These are phyloP conservation scores for Wickerhamiella parazyma DNA, from an alignment of 805 yeast species.

Conservation along the genomic window DNA sequence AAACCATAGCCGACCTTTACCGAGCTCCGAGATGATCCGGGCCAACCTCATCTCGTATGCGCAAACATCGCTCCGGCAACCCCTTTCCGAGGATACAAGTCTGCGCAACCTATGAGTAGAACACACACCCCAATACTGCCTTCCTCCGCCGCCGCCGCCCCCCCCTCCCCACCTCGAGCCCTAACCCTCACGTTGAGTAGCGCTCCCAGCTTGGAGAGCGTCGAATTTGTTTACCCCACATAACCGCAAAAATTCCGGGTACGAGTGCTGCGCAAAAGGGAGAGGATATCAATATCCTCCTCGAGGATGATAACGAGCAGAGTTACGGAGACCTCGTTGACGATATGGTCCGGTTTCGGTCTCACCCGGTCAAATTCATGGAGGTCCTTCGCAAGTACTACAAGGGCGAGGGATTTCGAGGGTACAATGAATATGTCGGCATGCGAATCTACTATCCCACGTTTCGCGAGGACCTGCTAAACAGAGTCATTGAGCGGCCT, in stretches of 20 bases:
- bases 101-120: too few relatives aligned
- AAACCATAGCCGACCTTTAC: too few relatives aligned
- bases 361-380: conserved; percentile 25
- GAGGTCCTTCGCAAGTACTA: conserved; percentile 22
- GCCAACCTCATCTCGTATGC: too few relatives aligned
- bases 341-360: conserved; percentile 25
- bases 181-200: too few relatives aligned
- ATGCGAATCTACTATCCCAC: conserved; percentile 24
- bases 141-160: too few relatives aligned
- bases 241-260: not conserved
- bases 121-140: too few relatives aligned
- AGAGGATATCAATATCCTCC: conserved; percentile 5
- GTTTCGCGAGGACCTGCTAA: conserved; percentile 21
- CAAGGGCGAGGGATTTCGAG: conserved; percentile 27
- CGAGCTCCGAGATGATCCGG: too few relatives aligned
- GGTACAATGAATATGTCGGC: conserved; percentile 28
- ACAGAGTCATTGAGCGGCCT: conserved; percentile 23
- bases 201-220: too few relatives aligned
- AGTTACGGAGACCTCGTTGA: conserved; percentile 10
- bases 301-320: conserved; percentile 2
- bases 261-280: not conserved
- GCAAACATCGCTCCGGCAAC: too few relatives aligned
- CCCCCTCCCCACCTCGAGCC: too few relatives aligned
- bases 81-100: too few relatives aligned
- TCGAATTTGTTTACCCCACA: not conserved